phyloP scores from a whole-genome alignment of 129 eudicot genomes.

The Arctium lappa region DNA sequence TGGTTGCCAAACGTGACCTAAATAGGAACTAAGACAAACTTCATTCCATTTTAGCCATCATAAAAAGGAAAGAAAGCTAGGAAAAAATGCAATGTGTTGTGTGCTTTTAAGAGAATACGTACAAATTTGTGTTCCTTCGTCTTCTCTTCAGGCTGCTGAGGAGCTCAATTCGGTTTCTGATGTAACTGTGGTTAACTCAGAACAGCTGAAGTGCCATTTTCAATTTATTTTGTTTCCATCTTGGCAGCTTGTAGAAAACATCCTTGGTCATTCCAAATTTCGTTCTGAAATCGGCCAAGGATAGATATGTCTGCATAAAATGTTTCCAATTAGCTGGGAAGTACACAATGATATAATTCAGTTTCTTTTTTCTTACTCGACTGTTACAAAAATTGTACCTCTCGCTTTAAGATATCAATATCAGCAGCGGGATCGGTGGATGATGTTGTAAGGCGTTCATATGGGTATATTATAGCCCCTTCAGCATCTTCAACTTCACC shows the following conservation, averaged over 20 bases:
- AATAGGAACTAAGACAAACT: not conserved
- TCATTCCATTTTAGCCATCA: not conserved
- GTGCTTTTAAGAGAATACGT: not conserved
- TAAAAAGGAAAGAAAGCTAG: too few species aligned
- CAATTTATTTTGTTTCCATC: slow-evolving; percentile 96
- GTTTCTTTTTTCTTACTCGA: not conserved
- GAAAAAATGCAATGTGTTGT: not conserved
- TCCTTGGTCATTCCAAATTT: slow-evolving; percentile 84
- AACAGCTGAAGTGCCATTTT: slow-evolving; percentile 79
- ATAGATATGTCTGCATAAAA: slow-evolving; percentile 70
- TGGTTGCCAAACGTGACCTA: not conserved
- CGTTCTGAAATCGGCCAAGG: slow-evolving; percentile 79
- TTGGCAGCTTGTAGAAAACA: slow-evolving; percentile 82
- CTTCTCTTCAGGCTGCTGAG: slow-evolving; percentile 13
- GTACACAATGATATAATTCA: not conserved
- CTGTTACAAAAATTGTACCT: slow-evolving; percentile 40
- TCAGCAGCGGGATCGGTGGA: slow-evolving; percentile 66
- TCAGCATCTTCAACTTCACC: slow-evolving; percentile 84
- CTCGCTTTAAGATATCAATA: slow-evolving; percentile 87
- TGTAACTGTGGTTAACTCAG: slow-evolving; percentile 22
- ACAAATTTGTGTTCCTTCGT: not conserved
- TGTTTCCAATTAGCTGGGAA: not conserved
- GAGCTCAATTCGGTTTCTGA: not conserved
- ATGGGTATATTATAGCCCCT: slow-evolving; percentile 67
- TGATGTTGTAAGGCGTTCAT: slow-evolving; percentile 63